A percentile compares a stretch with the other conserved stretches of the same genome.
Evolutionary conservation across 345 rosid species (phyloP).

Genomic region (Aethionema arabicum): DNA sequence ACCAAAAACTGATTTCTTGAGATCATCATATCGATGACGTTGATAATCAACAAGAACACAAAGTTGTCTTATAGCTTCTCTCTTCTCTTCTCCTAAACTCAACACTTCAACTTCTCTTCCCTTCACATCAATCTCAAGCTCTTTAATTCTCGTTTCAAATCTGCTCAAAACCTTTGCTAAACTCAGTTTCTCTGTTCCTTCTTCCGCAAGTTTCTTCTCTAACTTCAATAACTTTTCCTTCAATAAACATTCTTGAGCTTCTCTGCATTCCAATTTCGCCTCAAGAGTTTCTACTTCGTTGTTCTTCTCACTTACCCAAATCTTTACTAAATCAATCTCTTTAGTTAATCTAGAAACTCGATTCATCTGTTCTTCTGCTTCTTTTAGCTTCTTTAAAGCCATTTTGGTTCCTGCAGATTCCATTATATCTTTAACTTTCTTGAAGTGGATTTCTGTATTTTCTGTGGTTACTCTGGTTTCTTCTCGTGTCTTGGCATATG

Average conservation of each 20-base stretch:
- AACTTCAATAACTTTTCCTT: slow-evolving; percentile 45
- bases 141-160: slow-evolving; percentile 41
- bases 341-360: slow-evolving; percentile 41
- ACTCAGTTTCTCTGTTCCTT: slow-evolving; percentile 43
- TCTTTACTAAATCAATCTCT: slow-evolving; percentile 48
- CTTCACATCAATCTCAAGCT: slow-evolving; percentile 45
- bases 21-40: slow-evolving; percentile 51
- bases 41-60: slow-evolving; percentile 84
- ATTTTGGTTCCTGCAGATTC: slow-evolving; percentile 39
- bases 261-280: slow-evolving; percentile 39
- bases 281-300: slow-evolving; percentile 30
- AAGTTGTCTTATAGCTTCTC: slow-evolving; percentile 94
- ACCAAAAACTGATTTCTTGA: slow-evolving; percentile 51
- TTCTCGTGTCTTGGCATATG: slow-evolving; percentile 39
- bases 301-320: slow-evolving; percentile 41
- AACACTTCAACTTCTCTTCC: slow-evolving; percentile 47
- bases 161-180: slow-evolving; percentile 35
- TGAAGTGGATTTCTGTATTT: slow-evolving; percentile 31
- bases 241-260: slow-evolving; percentile 43
- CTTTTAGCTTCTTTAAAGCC: slow-evolving; percentile 39
- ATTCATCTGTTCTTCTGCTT: slow-evolving; percentile 33
- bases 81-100: slow-evolving; percentile 72
- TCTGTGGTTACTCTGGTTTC: slow-evolving; percentile 36
- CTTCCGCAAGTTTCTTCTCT: slow-evolving; percentile 42
- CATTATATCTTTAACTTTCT: slow-evolving; percentile 35